Evolutionary conservation across 2,329 filamentous ascomycete species (phyloP).

Genomic region (Aspergillus novofumigatus): DNA sequence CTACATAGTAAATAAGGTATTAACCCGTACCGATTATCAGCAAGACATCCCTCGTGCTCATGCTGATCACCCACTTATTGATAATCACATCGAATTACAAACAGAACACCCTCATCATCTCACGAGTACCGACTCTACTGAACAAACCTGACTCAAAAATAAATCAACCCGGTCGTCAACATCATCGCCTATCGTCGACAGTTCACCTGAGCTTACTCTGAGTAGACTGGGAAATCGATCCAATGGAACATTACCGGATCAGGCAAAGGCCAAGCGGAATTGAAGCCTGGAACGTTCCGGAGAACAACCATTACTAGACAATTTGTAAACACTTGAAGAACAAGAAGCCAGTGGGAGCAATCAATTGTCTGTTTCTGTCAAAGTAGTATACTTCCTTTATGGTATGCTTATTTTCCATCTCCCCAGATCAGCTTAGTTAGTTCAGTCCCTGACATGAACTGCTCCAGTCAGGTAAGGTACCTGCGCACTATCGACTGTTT

Average conservation of each 20-base stretch:
- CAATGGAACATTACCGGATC: constrained; percentile 1
- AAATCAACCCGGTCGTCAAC: neutral
- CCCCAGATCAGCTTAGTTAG: too few species aligned
- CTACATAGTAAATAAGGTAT: neutral
- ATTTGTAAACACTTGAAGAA: neutral
- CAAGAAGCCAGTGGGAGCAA: neutral
- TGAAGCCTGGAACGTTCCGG: neutral
- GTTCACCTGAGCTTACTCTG: neutral
- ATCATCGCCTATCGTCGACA: too few species aligned
- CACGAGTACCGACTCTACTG: neutral
- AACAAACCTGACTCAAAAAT: neutral
- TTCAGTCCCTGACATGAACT: neutral
- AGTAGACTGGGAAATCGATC: neutral
- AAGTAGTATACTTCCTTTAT: neutral
- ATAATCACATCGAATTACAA: neutral
- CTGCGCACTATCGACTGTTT: neutral
- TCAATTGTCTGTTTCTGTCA: neutral
- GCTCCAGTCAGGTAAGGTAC: neutral
- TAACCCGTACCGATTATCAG: neutral
- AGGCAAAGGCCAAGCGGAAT: constrained; percentile 4
- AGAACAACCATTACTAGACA: neutral
- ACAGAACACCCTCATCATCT: neutral
- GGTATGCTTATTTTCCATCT: neutral
- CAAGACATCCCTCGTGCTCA: neutral
- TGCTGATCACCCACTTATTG: neutral